A percentile compares a stretch with the other conserved stretches of the same genome.
Conservation (phyloP, 768 basidiomycete species). For the Daedalea quercina region DNA sequence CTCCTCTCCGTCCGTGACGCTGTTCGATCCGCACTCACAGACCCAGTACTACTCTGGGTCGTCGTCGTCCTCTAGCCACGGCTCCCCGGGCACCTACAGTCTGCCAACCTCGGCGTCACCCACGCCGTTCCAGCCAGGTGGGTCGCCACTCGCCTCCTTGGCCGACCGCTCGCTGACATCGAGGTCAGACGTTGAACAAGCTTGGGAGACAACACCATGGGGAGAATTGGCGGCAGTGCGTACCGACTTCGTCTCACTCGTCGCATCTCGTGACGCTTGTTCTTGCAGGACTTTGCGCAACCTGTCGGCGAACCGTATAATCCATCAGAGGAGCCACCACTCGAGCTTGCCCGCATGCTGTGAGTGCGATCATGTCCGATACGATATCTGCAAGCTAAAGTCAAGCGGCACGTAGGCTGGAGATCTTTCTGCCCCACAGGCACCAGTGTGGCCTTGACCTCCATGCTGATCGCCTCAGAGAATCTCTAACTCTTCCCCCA, state of each 20-base stretch:
- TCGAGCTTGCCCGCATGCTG: slow-evolving; percentile 63
- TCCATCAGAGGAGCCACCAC: slow-evolving; percentile 19
- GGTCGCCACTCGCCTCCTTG: slow-evolving; percentile 21
- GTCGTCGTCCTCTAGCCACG: slow-evolving; percentile 27
- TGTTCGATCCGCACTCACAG: slow-evolving; percentile 60
- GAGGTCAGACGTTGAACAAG: slow-evolving; percentile 13
- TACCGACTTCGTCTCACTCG: not conserved
- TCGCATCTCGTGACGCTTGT: not conserved
- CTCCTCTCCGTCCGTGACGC: slow-evolving; percentile 55
- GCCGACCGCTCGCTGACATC: slow-evolving; percentile 9
- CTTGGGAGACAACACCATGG: slow-evolving; percentile 20
- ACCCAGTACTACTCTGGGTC: slow-evolving; percentile 24
- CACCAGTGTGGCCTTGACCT: slow-evolving; percentile 70
- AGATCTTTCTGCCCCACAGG: slow-evolving; percentile 70
- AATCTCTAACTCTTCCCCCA: slow-evolving; percentile 45
- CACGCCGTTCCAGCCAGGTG: slow-evolving; percentile 24
- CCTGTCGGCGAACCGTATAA: slow-evolving; percentile 11
- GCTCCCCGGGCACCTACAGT: slow-evolving; percentile 25
- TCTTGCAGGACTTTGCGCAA: slow-evolving; percentile 15
- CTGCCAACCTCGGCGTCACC: slow-evolving; percentile 28
- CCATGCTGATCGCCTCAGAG: slow-evolving; percentile 58
- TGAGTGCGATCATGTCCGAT: slow-evolving; percentile 27
- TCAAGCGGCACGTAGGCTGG: slow-evolving; percentile 39
- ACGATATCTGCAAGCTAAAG: slow-evolving; percentile 4
- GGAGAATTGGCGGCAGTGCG: slow-evolving; percentile 17